A percentile compares a stretch with the other conserved stretches of the same genome.
These are phyloP conservation scores for Niebla homalea DNA, from an alignment of 495 filamentous ascomycete genomes.

Conservation along the genomic window DNA sequence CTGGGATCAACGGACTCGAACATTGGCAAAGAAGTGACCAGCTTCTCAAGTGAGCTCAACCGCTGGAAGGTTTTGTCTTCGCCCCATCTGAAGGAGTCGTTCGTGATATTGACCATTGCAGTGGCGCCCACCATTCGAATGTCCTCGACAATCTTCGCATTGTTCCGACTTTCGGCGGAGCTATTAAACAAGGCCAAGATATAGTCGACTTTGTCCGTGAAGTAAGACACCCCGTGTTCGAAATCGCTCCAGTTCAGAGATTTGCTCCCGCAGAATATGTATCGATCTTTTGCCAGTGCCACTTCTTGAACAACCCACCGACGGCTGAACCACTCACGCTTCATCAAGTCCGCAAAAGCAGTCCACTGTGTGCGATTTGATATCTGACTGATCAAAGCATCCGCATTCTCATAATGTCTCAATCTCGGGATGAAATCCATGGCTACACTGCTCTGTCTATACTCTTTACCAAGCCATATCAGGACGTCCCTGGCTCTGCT, in stretches of 20 bases:
- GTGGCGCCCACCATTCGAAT: neutral
- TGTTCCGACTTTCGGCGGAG: neutral
- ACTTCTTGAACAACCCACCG: constrained; percentile 30
- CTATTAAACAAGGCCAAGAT: neutral
- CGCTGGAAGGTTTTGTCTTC: neutral
- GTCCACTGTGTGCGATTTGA: constrained; percentile 12
- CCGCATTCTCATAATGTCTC: too few species aligned
- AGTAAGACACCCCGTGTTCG: neutral
- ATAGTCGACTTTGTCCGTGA: neutral
- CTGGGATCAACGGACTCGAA: constrained; percentile 1
- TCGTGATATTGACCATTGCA: neutral
- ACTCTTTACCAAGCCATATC: constrained; percentile 20
- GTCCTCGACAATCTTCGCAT: neutral
- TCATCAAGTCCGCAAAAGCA: constrained; percentile 21
- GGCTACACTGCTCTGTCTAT: constrained; percentile 3
- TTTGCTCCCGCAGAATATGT: neutral
- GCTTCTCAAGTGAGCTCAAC: neutral
- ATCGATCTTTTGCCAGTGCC: constrained; percentile 16
- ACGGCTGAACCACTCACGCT: constrained; percentile 23
- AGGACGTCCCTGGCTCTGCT: constrained; percentile 12
- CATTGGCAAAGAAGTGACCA: neutral
- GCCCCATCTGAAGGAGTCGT: neutral
- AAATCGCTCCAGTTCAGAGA: constrained; percentile 1
- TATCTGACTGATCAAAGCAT: too few species aligned
- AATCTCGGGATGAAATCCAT: constrained; percentile 6